Conservation (phyloP, 805 yeast species). For the Saccharomycopsis fodiens region DNA sequence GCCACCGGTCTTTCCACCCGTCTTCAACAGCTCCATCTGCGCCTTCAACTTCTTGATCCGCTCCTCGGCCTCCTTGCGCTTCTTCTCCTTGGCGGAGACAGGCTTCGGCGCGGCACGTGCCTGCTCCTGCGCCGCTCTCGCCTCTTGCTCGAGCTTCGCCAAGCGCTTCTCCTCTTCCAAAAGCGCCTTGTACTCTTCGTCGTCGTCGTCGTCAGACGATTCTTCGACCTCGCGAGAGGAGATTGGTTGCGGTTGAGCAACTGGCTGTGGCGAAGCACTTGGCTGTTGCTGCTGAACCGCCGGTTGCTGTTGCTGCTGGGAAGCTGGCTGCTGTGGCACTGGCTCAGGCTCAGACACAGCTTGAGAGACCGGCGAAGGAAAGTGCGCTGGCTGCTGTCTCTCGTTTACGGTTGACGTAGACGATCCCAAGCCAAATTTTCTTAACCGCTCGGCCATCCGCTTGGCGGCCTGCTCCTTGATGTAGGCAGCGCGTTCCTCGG, state of each 20-base stretch:
- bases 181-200: constrained; percentile 37
- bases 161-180: constrained; percentile 32
- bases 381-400: constrained; percentile 2
- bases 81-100: constrained; percentile 16
- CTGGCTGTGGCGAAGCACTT: no score
- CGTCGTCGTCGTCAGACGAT: constrained; percentile 31
- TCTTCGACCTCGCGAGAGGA: constrained; percentile 13
- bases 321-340: constrained; percentile 4
- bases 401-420: constrained; percentile 19
- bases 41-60: constrained; percentile 18
- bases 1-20: background rate
- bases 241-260: constrained; percentile 8
- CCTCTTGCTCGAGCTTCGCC: constrained; percentile 35
- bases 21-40: constrained; percentile 18
- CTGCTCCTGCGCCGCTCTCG: constrained; percentile 22
- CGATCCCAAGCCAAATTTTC: constrained; percentile 64
- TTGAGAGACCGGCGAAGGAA: constrained; percentile 15
- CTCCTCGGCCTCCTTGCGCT: constrained; percentile 19
- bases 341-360: constrained; percentile 24
- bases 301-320: constrained; percentile 15
- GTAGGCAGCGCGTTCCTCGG: constrained; percentile 69
- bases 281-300: constrained; percentile 1
- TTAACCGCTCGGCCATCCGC: constrained; percentile 79
- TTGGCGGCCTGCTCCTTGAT: constrained; percentile 75
- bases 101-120: constrained; percentile 1